These are phyloP conservation scores for Sclerotinia minor DNA, from an alignment of 2,329 filamentous ascomycete genomes.

Conservation along the genomic window DNA sequence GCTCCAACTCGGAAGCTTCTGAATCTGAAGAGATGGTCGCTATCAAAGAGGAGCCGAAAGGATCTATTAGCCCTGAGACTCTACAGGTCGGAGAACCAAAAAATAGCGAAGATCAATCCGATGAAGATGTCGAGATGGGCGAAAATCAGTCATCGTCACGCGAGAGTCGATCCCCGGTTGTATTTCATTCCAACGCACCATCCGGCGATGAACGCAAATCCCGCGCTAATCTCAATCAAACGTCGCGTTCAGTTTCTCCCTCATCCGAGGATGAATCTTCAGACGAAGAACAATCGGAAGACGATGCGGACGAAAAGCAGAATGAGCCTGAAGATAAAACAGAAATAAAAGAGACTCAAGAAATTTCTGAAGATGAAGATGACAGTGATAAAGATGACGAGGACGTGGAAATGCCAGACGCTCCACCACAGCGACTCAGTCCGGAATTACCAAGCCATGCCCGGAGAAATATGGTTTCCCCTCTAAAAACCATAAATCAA, in stretches of 20 bases:
- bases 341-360: conserved; percentile 6
- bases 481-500: conserved; percentile 23
- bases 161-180: conserved; percentile 39
- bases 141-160: conserved; percentile 33
- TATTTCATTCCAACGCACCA: conserved; percentile 29
- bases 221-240: neutral
- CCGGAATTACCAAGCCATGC: conserved; percentile 22
- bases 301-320: conserved; percentile 19
- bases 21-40: conserved; percentile 25
- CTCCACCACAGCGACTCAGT: conserved; percentile 23
- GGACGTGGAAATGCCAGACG: conserved; percentile 24
- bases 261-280: conserved; percentile 17
- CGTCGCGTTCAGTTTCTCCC: neutral
- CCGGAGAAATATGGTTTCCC: conserved; percentile 20
- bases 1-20: conserved; percentile 22
- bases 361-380: conserved; percentile 26
- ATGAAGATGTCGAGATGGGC: conserved; percentile 28
- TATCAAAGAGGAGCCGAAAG: neutral
- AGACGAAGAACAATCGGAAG: conserved; percentile 8
- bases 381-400: conserved; percentile 10
- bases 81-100: neutral
- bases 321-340: conserved; percentile 14
- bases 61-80: conserved; percentile 1
- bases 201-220: conserved; percentile 17
- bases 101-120: conserved; percentile 1